Conservation (phyloP, 2,329 filamentous ascomycete species). For the Aspergillus awamori region DNA sequence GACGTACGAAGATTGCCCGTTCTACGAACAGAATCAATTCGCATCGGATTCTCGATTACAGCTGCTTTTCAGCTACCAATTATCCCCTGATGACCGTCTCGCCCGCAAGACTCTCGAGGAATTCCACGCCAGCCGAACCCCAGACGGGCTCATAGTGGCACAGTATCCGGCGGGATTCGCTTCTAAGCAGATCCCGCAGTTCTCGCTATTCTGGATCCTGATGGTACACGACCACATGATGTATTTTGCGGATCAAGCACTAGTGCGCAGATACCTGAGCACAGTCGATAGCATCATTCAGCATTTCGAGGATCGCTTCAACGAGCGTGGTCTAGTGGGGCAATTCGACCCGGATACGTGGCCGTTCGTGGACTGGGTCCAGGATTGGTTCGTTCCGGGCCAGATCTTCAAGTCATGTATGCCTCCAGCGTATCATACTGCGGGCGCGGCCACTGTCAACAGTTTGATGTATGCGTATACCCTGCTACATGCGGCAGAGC, state of each 20-base stretch:
- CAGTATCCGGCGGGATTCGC: slow-evolving; percentile 10
- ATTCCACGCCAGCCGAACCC: slow-evolving; percentile 10
- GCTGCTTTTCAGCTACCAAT: slow-evolving; percentile 14
- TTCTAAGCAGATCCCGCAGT: slow-evolving; percentile 4
- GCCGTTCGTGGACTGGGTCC: slow-evolving; percentile 15
- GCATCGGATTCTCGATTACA: slow-evolving; percentile 13
- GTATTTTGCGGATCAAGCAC: neutral
- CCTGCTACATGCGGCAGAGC: slow-evolving; percentile 5
- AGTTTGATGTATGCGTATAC: slow-evolving; percentile 11
- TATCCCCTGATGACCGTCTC: slow-evolving; percentile 13
- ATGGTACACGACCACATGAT: slow-evolving; percentile 13
- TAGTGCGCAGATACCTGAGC: slow-evolving; percentile 1
- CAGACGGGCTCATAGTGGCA: slow-evolving; percentile 9
- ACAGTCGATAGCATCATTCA: slow-evolving; percentile 11
- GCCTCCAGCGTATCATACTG: slow-evolving; percentile 9
- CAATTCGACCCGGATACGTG: neutral
- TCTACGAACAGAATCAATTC: slow-evolving; percentile 21
- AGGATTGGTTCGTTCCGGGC: neutral
- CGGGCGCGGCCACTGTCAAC: neutral
- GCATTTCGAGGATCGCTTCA: neutral
- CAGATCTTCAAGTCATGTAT: slow-evolving; percentile 2
- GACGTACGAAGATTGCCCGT: slow-evolving; percentile 17
- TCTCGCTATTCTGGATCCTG: slow-evolving; percentile 13
- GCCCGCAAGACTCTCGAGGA: slow-evolving; percentile 12
- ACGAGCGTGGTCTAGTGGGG: neutral